Percentiles rank a stretch among this genome's conserved stretches.
phyloP scores from a whole-genome alignment of 177 flowering plant species.

The Vitis hybrid region DNA sequence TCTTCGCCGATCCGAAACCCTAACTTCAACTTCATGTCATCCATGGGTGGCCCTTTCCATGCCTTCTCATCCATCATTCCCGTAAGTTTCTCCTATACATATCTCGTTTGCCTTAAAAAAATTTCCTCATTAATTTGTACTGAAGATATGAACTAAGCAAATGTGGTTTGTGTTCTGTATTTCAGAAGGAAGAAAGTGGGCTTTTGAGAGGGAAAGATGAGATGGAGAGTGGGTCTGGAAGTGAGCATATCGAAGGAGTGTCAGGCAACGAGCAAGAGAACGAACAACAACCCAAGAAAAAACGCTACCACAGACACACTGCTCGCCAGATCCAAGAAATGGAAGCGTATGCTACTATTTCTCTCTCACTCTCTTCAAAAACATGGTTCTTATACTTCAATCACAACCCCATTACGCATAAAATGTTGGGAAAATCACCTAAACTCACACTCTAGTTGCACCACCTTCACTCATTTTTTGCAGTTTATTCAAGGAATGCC shows the following conservation, averaged over 20 bases:
- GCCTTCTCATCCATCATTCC: conserved; percentile 49
- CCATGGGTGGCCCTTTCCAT: conserved; percentile 36
- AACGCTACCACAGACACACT: conserved; percentile 91
- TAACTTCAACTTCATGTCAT: conserved; percentile 68
- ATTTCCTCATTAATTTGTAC: neutral
- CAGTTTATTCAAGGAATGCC: conserved; percentile 88
- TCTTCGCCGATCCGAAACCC: conserved; percentile 68
- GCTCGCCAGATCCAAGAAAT: conserved; percentile 92
- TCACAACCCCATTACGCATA: too few relatives aligned
- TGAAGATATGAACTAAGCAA: too few relatives aligned
- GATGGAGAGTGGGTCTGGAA: conserved; percentile 65
- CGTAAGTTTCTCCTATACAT: conserved; percentile 25
- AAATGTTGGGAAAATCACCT: too few relatives aligned
- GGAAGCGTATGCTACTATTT: conserved; percentile 64
- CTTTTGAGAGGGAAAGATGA: conserved; percentile 41
- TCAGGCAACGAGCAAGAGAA: conserved; percentile 71
- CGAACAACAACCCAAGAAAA: conserved; percentile 57
- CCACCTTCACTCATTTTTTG: conserved; percentile 1
- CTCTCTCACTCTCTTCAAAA: neutral
- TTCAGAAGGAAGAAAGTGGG: conserved; percentile 50
- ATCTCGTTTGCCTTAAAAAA: neutral
- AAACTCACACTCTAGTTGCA: neutral
- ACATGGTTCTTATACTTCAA: too few relatives aligned
- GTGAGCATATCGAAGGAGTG: conserved; percentile 55
- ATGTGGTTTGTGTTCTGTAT: neutral